Percentiles rank a stretch among this genome's conserved stretches.
Conservation (phyloP, 129 eudicot species). For the Flaveria robusta region DNA sequence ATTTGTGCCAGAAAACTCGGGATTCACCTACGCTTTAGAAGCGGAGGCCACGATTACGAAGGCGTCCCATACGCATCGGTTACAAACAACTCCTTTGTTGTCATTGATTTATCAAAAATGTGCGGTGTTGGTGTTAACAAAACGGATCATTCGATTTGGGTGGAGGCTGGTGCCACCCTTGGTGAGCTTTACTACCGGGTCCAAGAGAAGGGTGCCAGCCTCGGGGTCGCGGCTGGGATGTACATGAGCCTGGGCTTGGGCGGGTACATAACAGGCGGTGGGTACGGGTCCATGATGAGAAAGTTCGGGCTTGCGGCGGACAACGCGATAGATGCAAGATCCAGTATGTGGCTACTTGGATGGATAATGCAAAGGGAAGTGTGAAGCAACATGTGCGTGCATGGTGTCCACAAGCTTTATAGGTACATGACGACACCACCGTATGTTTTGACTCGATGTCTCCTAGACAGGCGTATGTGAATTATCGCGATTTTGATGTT, state of each 20-base stretch:
- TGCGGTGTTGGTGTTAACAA: slow-evolving; percentile 38
- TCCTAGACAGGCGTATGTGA: neutral
- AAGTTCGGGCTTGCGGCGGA: slow-evolving; percentile 36
- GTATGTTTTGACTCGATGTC: neutral
- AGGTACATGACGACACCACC: neutral
- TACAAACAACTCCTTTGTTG: slow-evolving; percentile 28
- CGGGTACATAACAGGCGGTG: slow-evolving; percentile 36
- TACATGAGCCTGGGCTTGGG: slow-evolving; percentile 32
- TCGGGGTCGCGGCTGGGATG: slow-evolving; percentile 22
- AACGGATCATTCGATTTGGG: slow-evolving; percentile 42
- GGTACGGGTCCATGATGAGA: slow-evolving; percentile 37
- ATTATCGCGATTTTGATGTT: neutral
- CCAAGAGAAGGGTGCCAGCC: slow-evolving; percentile 26
- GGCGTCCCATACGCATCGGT: slow-evolving; percentile 44
- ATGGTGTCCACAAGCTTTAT: neutral
- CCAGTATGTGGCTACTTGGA: neutral
- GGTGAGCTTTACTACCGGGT: slow-evolving; percentile 28
- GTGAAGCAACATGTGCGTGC: neutral
- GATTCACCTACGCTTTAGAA: slow-evolving; percentile 37
- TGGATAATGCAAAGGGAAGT: neutral
- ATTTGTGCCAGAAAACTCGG: slow-evolving; percentile 37
- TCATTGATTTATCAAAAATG: slow-evolving; percentile 46
- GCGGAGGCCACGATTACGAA: slow-evolving; percentile 55
- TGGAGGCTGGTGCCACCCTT: slow-evolving; percentile 1
- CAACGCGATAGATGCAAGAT: slow-evolving; percentile 28